A percentile compares a stretch with the other conserved stretches of the same genome.
phyloP scores from a whole-genome alignment of 2,329 filamentous ascomycete genomes.

The Sporothrix phasma region DNA sequence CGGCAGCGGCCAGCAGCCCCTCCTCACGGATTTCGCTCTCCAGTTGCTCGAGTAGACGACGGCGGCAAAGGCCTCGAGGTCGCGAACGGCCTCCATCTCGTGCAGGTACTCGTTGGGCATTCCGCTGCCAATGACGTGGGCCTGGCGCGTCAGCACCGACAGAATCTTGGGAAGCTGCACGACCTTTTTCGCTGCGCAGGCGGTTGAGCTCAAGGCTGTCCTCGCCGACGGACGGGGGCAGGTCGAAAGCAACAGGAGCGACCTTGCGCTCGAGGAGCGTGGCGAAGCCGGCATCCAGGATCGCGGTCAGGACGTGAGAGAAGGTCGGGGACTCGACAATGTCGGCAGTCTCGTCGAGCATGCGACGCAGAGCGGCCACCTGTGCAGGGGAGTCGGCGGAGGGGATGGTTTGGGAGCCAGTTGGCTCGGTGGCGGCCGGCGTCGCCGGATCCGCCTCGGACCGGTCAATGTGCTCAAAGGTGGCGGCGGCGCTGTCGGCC shows the following conservation, averaged over 20 bases:
- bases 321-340: slow-evolving; percentile 91
- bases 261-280: slow-evolving; percentile 76
- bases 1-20: slow-evolving; percentile 30
- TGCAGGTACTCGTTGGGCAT: slow-evolving; percentile 60
- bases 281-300: slow-evolving; percentile 82
- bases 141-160: slow-evolving; percentile 82
- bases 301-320: slow-evolving; percentile 69
- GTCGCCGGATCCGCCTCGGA: neutral
- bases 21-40: slow-evolving; percentile 52
- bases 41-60: slow-evolving; percentile 83
- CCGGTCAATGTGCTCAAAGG: slow-evolving; percentile 21
- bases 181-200: slow-evolving; percentile 47
- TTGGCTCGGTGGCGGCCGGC: neutral
- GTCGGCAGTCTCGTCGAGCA: slow-evolving; percentile 93
- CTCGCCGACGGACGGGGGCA: slow-evolving; percentile 28
- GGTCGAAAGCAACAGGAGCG: slow-evolving; percentile 66
- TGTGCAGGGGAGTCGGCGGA: slow-evolving; percentile 24
- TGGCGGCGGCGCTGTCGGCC: slow-evolving; percentile 37
- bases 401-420: neutral
- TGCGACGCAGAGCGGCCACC: slow-evolving; percentile 56
- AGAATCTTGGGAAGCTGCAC: slow-evolving; percentile 75
- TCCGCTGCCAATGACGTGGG: slow-evolving; percentile 77
- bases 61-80: slow-evolving; percentile 74
- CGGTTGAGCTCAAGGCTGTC: slow-evolving; percentile 40
- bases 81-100: slow-evolving; percentile 65